A percentile compares a stretch with the other conserved stretches of the same genome.
Evolutionary conservation across 2,329 filamentous ascomycete genomes (phyloP).

Genomic region (Mycosphaerella sp.): DNA sequence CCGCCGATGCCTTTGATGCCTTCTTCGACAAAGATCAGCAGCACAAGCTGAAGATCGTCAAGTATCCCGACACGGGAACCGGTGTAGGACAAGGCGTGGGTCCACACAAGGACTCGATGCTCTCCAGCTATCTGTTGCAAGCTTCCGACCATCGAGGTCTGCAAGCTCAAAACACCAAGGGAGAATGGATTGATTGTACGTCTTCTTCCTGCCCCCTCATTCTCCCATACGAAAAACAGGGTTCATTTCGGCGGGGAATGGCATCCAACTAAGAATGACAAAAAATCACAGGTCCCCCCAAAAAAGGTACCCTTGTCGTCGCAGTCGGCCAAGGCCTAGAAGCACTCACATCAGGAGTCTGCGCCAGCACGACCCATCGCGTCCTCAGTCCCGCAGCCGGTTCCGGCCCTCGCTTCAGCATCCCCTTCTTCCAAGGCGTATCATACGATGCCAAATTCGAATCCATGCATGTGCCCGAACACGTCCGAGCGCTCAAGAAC

Average conservation of each 20-base stretch:
- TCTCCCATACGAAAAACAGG: not conserved
- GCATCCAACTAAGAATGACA: not conserved
- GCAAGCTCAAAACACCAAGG: slow-evolving; percentile 73
- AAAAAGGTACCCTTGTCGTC: slow-evolving; percentile 72
- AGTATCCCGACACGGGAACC: slow-evolving; percentile 66
- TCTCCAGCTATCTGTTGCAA: slow-evolving; percentile 74
- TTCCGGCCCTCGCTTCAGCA: slow-evolving; percentile 65
- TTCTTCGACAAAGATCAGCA: slow-evolving; percentile 69
- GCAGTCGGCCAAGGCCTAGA: slow-evolving; percentile 84
- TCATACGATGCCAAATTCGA: slow-evolving; percentile 73
- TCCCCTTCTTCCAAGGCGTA: slow-evolving; percentile 86
- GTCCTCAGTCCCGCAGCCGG: slow-evolving; percentile 68
- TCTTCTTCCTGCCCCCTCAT: not conserved
- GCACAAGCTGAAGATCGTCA: slow-evolving; percentile 84
- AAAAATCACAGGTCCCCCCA: slow-evolving; percentile 46
- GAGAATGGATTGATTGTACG: slow-evolving; percentile 70
- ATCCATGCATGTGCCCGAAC: slow-evolving; percentile 62
- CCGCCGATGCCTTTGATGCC: slow-evolving; percentile 61
- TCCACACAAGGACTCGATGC: slow-evolving; percentile 80
- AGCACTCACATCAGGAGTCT: slow-evolving; percentile 76
- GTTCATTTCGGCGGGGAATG: not conserved
- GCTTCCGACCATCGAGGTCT: slow-evolving; percentile 67
- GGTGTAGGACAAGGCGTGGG: slow-evolving; percentile 58
- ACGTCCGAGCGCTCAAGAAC: slow-evolving; percentile 56
- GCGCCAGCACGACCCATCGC: slow-evolving; percentile 72